Conservation (phyloP, 192 early-diverging fungal genomes). For the Backusella circina region DNA sequence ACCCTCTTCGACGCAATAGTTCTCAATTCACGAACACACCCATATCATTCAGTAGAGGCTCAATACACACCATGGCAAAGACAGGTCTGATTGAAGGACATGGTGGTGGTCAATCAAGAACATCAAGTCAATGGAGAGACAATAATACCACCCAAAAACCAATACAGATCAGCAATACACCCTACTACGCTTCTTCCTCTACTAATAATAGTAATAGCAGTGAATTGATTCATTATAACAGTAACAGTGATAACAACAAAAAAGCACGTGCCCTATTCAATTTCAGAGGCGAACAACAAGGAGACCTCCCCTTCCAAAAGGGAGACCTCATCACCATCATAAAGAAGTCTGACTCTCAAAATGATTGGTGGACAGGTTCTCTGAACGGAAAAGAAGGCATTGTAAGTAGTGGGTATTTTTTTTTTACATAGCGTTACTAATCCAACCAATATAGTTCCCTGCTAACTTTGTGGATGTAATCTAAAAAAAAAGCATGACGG, state of each 20-base stretch:
- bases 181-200: not conserved
- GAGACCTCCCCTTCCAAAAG: conserved; percentile 81
- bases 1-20: not conserved
- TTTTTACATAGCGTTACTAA: not conserved
- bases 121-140: not conserved
- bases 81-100: not conserved
- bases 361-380: conserved; percentile 91
- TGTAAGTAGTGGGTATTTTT: not conserved
- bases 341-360: conserved; percentile 61
- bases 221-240: not conserved
- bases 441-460: conserved; percentile 7
- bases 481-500: not conserved
- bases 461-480: conserved; percentile 18
- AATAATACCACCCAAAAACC: not conserved
- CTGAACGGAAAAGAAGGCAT: conserved; percentile 12
- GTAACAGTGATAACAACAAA: not conserved
- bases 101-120: not conserved
- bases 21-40: not conserved
- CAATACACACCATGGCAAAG: not conserved
- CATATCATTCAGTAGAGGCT: not conserved
- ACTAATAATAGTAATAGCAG: not conserved
- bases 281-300: conserved; percentile 74
- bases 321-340: conserved; percentile 83
- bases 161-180: not conserved
- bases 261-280: conserved; percentile 80